Evolutionary conservation across 1,139 yeast species (phyloP).

Genomic region (Taiozyma sp.): DNA sequence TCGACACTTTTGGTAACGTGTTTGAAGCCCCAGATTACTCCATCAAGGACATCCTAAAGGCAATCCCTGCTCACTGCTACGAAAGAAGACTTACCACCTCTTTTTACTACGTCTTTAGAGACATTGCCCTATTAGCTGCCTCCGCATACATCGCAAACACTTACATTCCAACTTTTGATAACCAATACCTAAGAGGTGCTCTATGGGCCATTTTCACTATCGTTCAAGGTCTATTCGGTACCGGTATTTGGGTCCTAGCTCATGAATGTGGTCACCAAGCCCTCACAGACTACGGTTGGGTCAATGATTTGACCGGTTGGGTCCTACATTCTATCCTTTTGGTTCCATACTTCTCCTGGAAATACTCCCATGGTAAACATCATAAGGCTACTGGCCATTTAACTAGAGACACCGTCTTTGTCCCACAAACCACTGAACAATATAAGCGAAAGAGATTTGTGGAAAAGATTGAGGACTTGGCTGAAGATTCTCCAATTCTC

Average conservation of each 20-base stretch:
- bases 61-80: slow-evolving; percentile 73
- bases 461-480: slow-evolving; percentile 46
- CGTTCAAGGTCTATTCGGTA: slow-evolving; percentile 61
- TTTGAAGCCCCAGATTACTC: slow-evolving; percentile 71
- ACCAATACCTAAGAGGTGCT: slow-evolving; percentile 38
- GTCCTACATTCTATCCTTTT: slow-evolving; percentile 68
- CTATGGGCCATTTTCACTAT: slow-evolving; percentile 57
- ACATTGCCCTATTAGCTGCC: slow-evolving; percentile 44
- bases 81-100: slow-evolving; percentile 56
- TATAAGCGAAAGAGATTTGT: slow-evolving; percentile 37
- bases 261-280: slow-evolving; percentile 93
- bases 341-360: slow-evolving; percentile 88
- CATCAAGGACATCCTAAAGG: slow-evolving; percentile 65
- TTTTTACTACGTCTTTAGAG: slow-evolving; percentile 60
- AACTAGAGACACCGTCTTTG: slow-evolving; percentile 76
- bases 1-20: slow-evolving; percentile 48
- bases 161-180: slow-evolving; percentile 47
- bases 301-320: slow-evolving; percentile 81
- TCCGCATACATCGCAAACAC: slow-evolving; percentile 50
- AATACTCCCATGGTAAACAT: slow-evolving; percentile 75
- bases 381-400: slow-evolving; percentile 86
- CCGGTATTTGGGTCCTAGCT: slow-evolving; percentile 83
- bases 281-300: slow-evolving; percentile 60
- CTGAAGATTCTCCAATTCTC: slow-evolving; percentile 71
- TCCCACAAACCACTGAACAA: slow-evolving; percentile 61